Percentiles rank a stretch among this genome's conserved stretches.
phyloP scores from a whole-genome alignment of 2,329 filamentous ascomycete species.

The Hypoxylon sp. region DNA sequence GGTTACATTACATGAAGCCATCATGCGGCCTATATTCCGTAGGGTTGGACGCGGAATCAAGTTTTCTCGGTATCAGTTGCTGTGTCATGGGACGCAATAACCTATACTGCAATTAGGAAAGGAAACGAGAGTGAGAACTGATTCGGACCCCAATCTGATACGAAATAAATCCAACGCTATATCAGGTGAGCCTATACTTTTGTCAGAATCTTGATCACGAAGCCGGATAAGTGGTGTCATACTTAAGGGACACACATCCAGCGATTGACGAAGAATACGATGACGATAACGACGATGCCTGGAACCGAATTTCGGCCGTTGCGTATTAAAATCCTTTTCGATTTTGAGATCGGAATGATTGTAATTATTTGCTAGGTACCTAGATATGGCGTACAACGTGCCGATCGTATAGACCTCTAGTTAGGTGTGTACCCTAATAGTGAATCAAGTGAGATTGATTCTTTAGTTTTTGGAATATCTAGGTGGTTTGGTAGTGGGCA shows the following conservation, averaged over 20 bases:
- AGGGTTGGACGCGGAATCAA: conserved; percentile 22
- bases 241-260: conserved; percentile 6
- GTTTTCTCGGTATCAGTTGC: conserved; percentile 11
- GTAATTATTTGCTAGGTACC: too few relatives aligned
- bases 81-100: conserved; percentile 19
- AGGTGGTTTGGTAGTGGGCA: too few relatives aligned
- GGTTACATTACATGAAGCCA: conserved; percentile 30
- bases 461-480: too few relatives aligned
- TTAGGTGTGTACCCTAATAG: too few relatives aligned
- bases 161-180: conserved; percentile 7
- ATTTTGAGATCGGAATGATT: too few relatives aligned
- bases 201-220: too few relatives aligned
- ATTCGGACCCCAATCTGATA: conserved; percentile 10
- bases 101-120: conserved; percentile 14
- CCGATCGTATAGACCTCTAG: too few relatives aligned
- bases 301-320: conserved; percentile 8
- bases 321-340: too few relatives aligned
- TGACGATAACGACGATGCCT: conserved; percentile 1
- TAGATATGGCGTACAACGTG: too few relatives aligned
- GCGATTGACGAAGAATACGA: conserved; percentile 7
- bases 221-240: conserved; percentile 2
- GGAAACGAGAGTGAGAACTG: conserved; percentile 5
- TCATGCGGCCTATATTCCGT: conserved; percentile 19
- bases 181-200: conserved; percentile 19
- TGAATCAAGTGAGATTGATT: too few relatives aligned